Evolutionary conservation across 345 rosid species (phyloP), one percentile per base, ranked within the genome.

Genomic region (Viola odorata): DNA sequence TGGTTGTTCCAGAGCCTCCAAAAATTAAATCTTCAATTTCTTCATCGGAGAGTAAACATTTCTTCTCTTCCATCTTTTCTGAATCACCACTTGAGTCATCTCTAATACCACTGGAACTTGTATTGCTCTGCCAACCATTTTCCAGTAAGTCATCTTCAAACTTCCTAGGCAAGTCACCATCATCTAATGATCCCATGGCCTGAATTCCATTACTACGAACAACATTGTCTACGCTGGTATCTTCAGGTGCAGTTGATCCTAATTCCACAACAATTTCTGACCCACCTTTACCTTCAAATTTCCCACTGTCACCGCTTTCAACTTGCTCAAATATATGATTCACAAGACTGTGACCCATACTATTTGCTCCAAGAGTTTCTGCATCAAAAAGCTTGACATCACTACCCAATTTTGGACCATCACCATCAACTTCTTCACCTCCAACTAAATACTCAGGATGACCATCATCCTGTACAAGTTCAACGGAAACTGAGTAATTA

Each of bases 1-100:
- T 40, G 42, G 60, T 64, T 12, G 52, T 52, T 36, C 53, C 71
- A 57, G 69, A 71, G 62, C 62, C 58, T 60, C 59, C 65, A 53
- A 70, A 70, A 45, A 37, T 68, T 53, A 78, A 66, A 38, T 74
- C 62, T 32, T 49, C 72, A 58, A 62, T 41, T 23, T 73, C 75
- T 13, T 76, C 71, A 65, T 74, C 65, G 52, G 69, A 69, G 67
- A 69, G 66, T 38, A 72, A 54, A 56, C 53, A 17, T 5, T 65
- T 60, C 44, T 61, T 57, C 7, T 45, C 70, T 53, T 3, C 55
- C 48, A 40, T 49, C 13, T 49, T 55, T 13, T 60, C 68, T 53
- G 60, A 38, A 15, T 38, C 67, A 44, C 9, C 57, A 56, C 63
- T 65, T n/a, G 36, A 57, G 53, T 73, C 57, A 49, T 45, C 58